These are phyloP conservation scores for Penicillium freii DNA, from an alignment of 2,329 filamentous ascomycete genomes.

Conservation along the genomic window DNA sequence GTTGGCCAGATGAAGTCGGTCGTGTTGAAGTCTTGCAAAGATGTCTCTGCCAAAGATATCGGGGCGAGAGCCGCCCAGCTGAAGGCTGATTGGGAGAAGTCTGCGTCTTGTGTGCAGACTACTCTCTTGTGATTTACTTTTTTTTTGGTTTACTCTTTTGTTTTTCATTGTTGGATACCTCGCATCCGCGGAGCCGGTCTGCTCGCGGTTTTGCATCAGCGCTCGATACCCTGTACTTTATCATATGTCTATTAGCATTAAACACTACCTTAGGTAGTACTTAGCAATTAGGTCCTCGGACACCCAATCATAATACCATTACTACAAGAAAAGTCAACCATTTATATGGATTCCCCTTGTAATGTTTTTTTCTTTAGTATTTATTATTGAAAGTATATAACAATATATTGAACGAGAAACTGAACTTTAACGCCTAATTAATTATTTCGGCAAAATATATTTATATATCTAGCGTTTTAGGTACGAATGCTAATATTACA, in stretches of 20 bases:
- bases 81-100: conserved; percentile 28
- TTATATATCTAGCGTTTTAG: too few species aligned
- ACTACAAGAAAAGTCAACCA: not conserved
- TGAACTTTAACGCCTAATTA: too few species aligned
- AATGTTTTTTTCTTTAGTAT: not conserved
- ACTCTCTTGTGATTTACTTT: conserved; percentile 8
- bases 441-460: too few species aligned
- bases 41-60: conserved; percentile 39
- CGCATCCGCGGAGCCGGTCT: conserved; percentile 24
- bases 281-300: conserved; percentile 21
- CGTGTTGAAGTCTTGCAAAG: conserved; percentile 45
- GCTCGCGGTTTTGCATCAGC: conserved; percentile 28
- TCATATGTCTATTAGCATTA: conserved; percentile 16
- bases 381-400: too few species aligned
- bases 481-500: too few species aligned
- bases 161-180: conserved; percentile 22
- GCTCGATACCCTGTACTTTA: conserved; percentile 29
- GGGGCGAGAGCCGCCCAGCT: conserved; percentile 32
- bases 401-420: too few species aligned
- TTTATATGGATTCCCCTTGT: not conserved
- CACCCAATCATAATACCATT: conserved; percentile 16
- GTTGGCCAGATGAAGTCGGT: conserved; percentile 47
- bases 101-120: conserved; percentile 11
- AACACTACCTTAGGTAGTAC: conserved; percentile 6
- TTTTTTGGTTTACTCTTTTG: conserved; percentile 11